Evolutionary conservation across 2,329 filamentous ascomycete species (phyloP).

Genomic region (Microdochium bolleyi): DNA sequence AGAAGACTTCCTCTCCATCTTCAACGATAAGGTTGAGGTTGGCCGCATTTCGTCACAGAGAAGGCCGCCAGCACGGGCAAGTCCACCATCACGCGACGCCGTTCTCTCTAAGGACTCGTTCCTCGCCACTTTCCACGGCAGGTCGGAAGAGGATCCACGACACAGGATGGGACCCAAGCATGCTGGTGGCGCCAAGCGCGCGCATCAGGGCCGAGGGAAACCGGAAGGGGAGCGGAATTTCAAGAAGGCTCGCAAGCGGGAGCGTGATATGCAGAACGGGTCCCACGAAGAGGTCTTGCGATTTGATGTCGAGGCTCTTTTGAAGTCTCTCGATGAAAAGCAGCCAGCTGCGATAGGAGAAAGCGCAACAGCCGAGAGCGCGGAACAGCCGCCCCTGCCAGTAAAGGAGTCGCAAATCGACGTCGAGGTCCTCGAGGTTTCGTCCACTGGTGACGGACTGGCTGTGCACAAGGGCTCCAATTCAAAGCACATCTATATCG

Average conservation of each 20-base stretch:
- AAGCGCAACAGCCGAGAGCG: not conserved
- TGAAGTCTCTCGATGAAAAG: constrained; percentile 28
- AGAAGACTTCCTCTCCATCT: too few relatives aligned
- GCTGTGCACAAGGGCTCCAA: constrained; percentile 60
- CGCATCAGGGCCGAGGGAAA: not conserved
- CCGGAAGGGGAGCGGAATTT: constrained; percentile 19
- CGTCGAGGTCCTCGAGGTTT: constrained; percentile 72
- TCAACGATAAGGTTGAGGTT: too few relatives aligned
- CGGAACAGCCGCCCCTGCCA: constrained; percentile 35
- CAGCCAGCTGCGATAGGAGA: not conserved
- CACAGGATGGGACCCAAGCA: not conserved
- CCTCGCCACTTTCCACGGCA: too few relatives aligned
- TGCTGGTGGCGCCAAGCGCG: not conserved
- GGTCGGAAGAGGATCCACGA: too few relatives aligned
- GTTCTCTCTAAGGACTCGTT: too few relatives aligned
- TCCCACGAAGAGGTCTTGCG: constrained; percentile 60
- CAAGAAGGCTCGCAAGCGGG: constrained; percentile 47
- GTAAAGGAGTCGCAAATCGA: constrained; percentile 69
- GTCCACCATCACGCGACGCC: too few relatives aligned
- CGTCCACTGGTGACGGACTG: constrained; percentile 87
- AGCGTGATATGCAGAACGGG: constrained; percentile 52
- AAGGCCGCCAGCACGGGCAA: too few relatives aligned
- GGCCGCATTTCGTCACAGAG: too few relatives aligned
- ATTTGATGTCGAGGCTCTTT: constrained; percentile 51
- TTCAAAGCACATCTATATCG: constrained; percentile 66